Base-by-base conservation (phyloP, 2,329 filamentous ascomycete genomes). In the Trichoderma cornu-damae region DNA sequence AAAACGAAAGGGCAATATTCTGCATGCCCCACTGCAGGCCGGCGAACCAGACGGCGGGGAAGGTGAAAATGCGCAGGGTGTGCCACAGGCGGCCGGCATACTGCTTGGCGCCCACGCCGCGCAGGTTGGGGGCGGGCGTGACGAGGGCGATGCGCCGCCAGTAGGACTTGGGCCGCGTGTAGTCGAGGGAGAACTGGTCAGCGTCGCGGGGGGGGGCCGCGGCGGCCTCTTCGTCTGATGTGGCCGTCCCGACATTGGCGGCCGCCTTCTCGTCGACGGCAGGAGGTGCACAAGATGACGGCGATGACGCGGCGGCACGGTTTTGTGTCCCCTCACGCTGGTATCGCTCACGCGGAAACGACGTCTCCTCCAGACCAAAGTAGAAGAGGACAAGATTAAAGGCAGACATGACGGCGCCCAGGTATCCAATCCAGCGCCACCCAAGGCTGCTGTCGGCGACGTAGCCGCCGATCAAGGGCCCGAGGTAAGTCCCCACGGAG, bases 1-100 rank as follows among this genome's bases (percentile, higher is more conserved):
- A 83, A 65, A 84, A 83, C 1, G 78, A 79, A 20, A 84, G 69
- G 68, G 81, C 83, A n/a, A 81, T 79, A 61, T 83, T 81, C 66
- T 84, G 81, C 28, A 79, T 73, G 3, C 81, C 81, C 81, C 81
- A 84, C 63, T 83, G 80, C 22, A 83, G 66, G 7, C 81, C 80
- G 2, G 79, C 79, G 60, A 78, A 83, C 61, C 80, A 74, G 8
- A 83, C 79, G 1, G 80, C 80, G 0, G 81, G 81, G 59, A 83
- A 83, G 1, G 75, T 73, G 64, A 83, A 83, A 40, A 83, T 71
- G n/a, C 79, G 76, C 50, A 83, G 68, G 0, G 78, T 83, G 61
- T 83, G 77, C 62, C 77, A 78, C 2, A 84, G 70, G 2, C 80
- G 79, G 38, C 70, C 65, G 26, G 75, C 66, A 61, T 83, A 84